Evolutionary conservation across 2,329 filamentous ascomycete genomes (phyloP), one percentile per base, ranked within the genome.

Genomic region (Fusarium miscanthi): DNA sequence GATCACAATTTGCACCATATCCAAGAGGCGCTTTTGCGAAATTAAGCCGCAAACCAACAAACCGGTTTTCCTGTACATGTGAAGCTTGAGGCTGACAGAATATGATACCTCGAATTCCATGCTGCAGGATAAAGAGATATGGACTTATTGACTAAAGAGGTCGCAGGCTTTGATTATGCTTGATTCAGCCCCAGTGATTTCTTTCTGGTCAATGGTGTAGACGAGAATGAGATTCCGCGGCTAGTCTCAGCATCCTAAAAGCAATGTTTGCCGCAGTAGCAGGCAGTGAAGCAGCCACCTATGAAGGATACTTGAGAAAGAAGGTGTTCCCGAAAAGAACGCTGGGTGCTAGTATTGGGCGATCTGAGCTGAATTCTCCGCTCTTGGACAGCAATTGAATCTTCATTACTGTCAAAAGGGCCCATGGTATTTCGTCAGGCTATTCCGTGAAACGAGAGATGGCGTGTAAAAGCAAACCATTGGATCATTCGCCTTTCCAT

Each of bases 121-220:
- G 21, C 25, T 16, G 21, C n/a, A 38, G 37, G 17, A 30, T 38
- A 42, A 48, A 52, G 57, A 27, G 23, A 41, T 25, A 40, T 30
- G 63, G 48, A 38, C 42, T 38, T 72, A 35, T 27, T 62, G 33
- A 58, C 35, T 23, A 33, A 17, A 42, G 53, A 57, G 19, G 33
- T 37, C 21, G 38, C 37, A 52, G 49, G 31, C 42, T 52, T 27
- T 46, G 42, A 33, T 10, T 11, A 19, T 37, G 19, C 35, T 37
- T 30, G 40, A 35, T 25, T 48, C 12, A 37, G 27, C 31, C 19
- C 31, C 27, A 27, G 35, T 21, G 23, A n/a, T 14, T 19, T 21
- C 19, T 37, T 13, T 17, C 37, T 27, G 42, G 37, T 30, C n/a
- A 43, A 43, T 42, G 27, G 17, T 16, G 48, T 21, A 38, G 30